Evolutionary conservation across 108 stramenopile species (phyloP), one percentile per base, ranked within the genome.

Genomic region (Schizochytrium sp.): DNA sequence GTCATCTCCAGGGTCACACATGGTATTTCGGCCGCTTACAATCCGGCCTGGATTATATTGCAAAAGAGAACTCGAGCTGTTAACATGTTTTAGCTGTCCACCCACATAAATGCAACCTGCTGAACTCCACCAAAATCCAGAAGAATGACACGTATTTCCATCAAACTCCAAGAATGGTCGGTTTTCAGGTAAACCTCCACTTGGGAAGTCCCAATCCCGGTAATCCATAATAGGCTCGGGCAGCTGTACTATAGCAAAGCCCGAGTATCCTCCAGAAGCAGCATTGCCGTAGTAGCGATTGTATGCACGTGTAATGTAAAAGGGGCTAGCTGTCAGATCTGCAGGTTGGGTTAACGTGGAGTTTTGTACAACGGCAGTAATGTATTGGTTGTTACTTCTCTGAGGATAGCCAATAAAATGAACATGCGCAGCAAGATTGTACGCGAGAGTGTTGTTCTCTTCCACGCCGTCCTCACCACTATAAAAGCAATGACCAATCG

Each of bases 381-480:
- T 10, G 45, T 45, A n/a, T 50, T 83, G 73, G 0, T 0, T 59
- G 58, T 19, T 28, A 28, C 28, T 28, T 28, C 28, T 28, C 28
- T 28, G 28, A 28, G 57, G 55, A 8, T 46, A 40, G 5, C 93
- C 92, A 44, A 94, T 90, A 0, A 87, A 47, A 61, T 94, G 94
- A 13, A 94, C 89, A 61, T 93, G 93, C 3, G 94, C 94, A 1
- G 88, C 93, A 61, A 94, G 90, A 61, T 94, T 94, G 88, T 53
- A 92, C 42, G 72, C 57, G 17, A 94, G 72, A 17, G 56, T 90
- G 72, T 94, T 94, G 59, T 92, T 55, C 87, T 91, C 87, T 60
- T 94, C 94, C 45, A 93, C 90, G 4, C 94, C 94, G 89, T 94
- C 93, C 57, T 94, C 94, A 8, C 92, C 50, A 13, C 17, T 38